Evolutionary conservation across 2,329 filamentous ascomycete species (phyloP).

Genomic region (Pseudocercospora pini-densiflorae): DNA sequence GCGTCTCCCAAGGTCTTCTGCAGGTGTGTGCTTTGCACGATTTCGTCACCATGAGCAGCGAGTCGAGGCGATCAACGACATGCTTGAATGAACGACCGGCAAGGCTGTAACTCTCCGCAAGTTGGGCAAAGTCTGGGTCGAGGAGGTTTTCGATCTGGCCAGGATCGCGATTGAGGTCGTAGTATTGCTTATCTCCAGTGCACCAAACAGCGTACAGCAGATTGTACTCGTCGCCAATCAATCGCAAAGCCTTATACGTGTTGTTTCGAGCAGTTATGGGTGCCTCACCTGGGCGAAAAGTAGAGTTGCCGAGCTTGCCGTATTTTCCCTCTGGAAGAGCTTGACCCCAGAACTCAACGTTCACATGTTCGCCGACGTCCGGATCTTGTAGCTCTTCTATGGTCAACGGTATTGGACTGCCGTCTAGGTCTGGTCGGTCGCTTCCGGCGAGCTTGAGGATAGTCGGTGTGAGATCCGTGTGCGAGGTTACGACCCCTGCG

Average conservation of each 20-base stretch:
- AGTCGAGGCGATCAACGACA: slow-evolving; percentile 36
- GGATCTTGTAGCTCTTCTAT: slow-evolving; percentile 21
- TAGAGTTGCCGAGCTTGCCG: slow-evolving; percentile 29
- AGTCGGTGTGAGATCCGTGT: slow-evolving; percentile 46
- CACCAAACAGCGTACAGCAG: slow-evolving; percentile 73
- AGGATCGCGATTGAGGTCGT: slow-evolving; percentile 49
- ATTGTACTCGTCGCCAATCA: slow-evolving; percentile 52
- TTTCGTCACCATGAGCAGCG: slow-evolving; percentile 41
- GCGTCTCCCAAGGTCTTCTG: slow-evolving; percentile 36
- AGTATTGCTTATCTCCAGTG: slow-evolving; percentile 68
- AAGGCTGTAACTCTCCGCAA: slow-evolving; percentile 24
- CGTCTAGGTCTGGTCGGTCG: slow-evolving; percentile 41
- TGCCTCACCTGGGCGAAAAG: slow-evolving; percentile 14
- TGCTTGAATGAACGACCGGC: slow-evolving; percentile 27
- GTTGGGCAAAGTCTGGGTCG: slow-evolving; percentile 8
- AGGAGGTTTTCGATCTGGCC: slow-evolving; percentile 33
- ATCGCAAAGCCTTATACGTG: slow-evolving; percentile 39
- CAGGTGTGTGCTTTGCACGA: slow-evolving; percentile 40
- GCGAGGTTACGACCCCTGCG: slow-evolving; percentile 41
- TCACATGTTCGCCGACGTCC: slow-evolving; percentile 41
- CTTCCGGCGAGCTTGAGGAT: slow-evolving; percentile 42
- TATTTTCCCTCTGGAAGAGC: slow-evolving; percentile 37
- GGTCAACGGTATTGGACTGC: slow-evolving; percentile 40
- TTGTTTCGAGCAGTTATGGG: slow-evolving; percentile 31
- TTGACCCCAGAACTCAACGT: slow-evolving; percentile 47